These are phyloP conservation scores for Schizothecium vesticola DNA, from an alignment of 495 filamentous ascomycete genomes.

Conservation along the genomic window DNA sequence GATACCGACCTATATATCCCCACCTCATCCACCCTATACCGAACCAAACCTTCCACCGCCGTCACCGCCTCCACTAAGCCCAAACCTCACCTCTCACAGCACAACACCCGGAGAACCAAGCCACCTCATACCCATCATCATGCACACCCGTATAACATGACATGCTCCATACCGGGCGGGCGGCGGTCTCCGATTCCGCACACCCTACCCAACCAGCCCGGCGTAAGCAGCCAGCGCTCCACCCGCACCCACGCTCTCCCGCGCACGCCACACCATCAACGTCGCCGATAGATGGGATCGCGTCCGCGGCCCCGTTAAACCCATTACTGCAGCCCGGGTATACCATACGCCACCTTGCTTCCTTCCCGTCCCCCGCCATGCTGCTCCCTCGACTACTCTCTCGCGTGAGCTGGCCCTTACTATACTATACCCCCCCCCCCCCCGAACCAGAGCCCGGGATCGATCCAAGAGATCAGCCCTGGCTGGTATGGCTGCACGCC, in stretches of 20 bases:
- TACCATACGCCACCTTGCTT: neutral
- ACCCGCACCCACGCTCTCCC: neutral
- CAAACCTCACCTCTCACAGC: neutral
- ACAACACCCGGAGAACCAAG: neutral
- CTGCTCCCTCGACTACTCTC: neutral
- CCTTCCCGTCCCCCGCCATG: neutral
- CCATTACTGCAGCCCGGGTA: neutral
- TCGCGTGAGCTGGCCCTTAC: neutral
- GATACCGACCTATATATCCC: neutral
- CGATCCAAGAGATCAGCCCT: neutral
- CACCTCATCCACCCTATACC: neutral
- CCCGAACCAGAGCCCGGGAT: neutral
- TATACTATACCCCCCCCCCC: neutral
- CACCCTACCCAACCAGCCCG: neutral
- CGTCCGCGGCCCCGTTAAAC: neutral
- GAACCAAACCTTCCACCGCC: neutral
- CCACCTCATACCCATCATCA: neutral
- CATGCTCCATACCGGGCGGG: neutral
- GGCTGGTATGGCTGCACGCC: neutral
- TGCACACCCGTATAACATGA: neutral
- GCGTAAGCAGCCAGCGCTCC: neutral
- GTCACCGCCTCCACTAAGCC: neutral
- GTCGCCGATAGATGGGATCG: neutral
- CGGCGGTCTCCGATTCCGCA: too few relatives aligned
- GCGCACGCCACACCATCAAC: neutral